Percentiles rank a stretch among this genome's conserved stretches.
These are phyloP conservation scores for Cnidoscolus chayamansa DNA, from an alignment of 441 rosid genomes.

Conservation along the genomic window DNA sequence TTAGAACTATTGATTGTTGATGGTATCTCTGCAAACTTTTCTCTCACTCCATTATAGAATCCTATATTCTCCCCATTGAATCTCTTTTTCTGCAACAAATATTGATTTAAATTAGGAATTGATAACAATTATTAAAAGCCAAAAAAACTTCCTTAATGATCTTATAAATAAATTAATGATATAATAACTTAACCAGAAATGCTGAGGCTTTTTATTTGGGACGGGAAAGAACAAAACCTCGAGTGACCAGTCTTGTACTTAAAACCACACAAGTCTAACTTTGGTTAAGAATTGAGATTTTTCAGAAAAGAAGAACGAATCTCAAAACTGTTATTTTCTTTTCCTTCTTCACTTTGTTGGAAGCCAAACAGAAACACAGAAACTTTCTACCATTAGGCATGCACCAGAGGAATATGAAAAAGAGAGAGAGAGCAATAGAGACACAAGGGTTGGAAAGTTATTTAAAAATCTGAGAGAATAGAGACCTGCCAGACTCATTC, in stretches of 20 bases:
- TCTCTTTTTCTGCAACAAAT: conserved; percentile 35
- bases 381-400: not conserved
- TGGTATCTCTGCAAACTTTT: conserved; percentile 5
- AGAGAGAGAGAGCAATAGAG: not conserved
- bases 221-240: too few relatives aligned
- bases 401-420: not conserved
- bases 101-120: not conserved
- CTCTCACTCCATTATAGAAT: conserved; percentile 27
- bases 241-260: not conserved
- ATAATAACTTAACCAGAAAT: not conserved
- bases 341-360: conserved; percentile 26
- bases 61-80: conserved; percentile 27
- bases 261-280: not conserved
- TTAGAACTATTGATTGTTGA: conserved; percentile 15
- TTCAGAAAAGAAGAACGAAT: not conserved
- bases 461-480: not conserved
- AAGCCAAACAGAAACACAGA: not conserved
- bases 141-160: not conserved
- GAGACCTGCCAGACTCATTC: not conserved
- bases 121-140: not conserved
- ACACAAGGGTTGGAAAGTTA: not conserved
- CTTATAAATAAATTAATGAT: not conserved
- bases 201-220: too few relatives aligned
- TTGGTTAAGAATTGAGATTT: not conserved
- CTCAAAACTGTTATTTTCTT: not conserved